Conservation (phyloP, 1,284 basidiomycete species). For the Schizophyllum amplum region DNA sequence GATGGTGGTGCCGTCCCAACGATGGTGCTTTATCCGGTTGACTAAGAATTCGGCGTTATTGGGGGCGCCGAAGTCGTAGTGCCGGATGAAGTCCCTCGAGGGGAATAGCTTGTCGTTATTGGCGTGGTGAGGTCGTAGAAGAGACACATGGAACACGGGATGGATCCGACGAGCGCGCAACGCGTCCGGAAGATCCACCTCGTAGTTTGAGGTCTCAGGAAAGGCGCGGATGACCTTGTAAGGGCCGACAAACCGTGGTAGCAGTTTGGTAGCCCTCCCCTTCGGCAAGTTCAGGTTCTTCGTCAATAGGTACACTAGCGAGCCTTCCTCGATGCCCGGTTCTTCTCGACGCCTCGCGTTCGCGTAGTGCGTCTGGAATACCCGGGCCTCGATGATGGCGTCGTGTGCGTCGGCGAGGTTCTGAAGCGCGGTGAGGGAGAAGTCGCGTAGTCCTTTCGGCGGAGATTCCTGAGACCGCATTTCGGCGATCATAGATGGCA, state of each 20-base stretch:
- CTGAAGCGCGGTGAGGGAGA: constrained; percentile 15
- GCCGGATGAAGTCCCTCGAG: constrained; percentile 11
- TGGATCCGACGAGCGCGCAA: constrained; percentile 6
- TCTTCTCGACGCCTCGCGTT: constrained; percentile 18
- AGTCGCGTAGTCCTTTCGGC: constrained; percentile 16
- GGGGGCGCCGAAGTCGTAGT: constrained; percentile 11
- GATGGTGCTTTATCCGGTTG: constrained; percentile 17
- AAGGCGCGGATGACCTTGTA: constrained; percentile 16
- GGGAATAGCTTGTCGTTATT: constrained; percentile 3
- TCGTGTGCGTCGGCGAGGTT: constrained; percentile 17
- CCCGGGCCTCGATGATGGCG: constrained; percentile 17
- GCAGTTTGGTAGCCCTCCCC: constrained; percentile 21
- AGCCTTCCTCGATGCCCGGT: constrained; percentile 14
- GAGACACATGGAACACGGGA: constrained; percentile 1
- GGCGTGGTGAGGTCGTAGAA: not conserved
- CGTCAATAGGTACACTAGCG: constrained; percentile 25
- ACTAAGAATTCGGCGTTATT: constrained; percentile 18
- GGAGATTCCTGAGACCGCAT: constrained; percentile 10
- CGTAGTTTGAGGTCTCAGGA: constrained; percentile 17
- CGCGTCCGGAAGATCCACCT: constrained; percentile 18
- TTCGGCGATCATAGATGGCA: constrained; percentile 13
- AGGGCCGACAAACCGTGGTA: constrained; percentile 26
- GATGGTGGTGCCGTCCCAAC: constrained; percentile 14
- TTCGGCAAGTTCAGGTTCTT: constrained; percentile 26
- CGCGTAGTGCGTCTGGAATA: constrained; percentile 15